These are phyloP conservation scores for Puya raimondii DNA, from an alignment of 176 grass and related monocot species.

Conservation along the genomic window DNA sequence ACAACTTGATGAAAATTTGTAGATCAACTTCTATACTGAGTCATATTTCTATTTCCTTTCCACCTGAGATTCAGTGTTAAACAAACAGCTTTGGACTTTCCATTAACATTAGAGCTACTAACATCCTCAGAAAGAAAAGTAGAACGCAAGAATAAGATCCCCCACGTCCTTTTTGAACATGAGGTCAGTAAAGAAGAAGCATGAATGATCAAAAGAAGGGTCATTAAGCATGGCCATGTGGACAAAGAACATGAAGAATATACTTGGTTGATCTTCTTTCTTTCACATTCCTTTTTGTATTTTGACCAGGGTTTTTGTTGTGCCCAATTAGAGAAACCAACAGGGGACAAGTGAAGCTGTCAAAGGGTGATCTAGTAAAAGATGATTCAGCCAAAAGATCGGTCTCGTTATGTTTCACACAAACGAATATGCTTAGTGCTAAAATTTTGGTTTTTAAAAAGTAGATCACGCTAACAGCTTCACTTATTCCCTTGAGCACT, in stretches of 20 bases:
- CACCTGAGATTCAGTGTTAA: neutral
- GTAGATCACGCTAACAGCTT: neutral
- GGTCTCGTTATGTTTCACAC: too few relatives aligned
- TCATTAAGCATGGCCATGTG: constrained; percentile 2
- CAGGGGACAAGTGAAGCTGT: constrained; percentile 1
- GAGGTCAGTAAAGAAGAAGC: neutral
- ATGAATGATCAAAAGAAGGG: neutral
- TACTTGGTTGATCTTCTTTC: neutral
- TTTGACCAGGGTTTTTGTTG: neutral
- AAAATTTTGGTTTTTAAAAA: neutral
- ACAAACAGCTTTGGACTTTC: neutral
- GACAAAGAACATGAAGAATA: neutral
- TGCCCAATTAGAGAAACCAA: neutral
- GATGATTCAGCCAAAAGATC: neutral
- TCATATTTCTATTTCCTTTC: neutral
- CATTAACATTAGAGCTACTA: neutral
- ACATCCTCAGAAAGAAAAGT: neutral
- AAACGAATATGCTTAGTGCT: neutral
- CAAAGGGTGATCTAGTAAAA: neutral
- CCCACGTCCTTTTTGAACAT: neutral
- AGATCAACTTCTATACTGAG: neutral
- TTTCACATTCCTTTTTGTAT: neutral
- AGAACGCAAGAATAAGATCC: neutral
- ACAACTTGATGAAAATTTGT: neutral
- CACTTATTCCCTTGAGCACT: constrained; percentile 2